phyloP scores from a whole-genome alignment of 768 basidiomycete genomes.

The Xerocomellus intermedius region DNA sequence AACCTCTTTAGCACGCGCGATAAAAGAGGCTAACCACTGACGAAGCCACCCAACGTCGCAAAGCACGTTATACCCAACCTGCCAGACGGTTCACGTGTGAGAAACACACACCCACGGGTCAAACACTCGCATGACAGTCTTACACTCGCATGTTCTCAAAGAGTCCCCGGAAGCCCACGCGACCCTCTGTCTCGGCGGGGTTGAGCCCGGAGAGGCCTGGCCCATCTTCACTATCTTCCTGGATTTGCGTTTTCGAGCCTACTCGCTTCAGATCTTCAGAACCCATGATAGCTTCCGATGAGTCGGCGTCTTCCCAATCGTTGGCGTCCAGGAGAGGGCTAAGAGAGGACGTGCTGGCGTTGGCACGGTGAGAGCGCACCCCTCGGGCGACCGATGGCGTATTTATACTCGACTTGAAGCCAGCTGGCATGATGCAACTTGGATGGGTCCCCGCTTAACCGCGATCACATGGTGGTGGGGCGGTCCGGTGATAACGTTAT shows the following conservation, averaged over 20 bases:
- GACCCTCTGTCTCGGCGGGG: constrained; percentile 20
- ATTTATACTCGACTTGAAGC: constrained; percentile 16
- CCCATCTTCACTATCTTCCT: background rate
- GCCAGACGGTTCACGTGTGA: background rate
- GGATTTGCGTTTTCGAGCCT: background rate
- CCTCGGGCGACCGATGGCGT: background rate
- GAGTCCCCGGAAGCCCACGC: constrained; percentile 25
- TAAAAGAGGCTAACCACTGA: constrained; percentile 12
- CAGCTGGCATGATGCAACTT: background rate
- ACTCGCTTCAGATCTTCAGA: background rate
- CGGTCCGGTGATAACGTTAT: background rate
- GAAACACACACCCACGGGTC: background rate
- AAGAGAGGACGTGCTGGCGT: constrained; percentile 16
- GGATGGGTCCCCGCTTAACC: no score
- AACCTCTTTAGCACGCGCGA: background rate
- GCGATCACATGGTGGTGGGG: background rate
- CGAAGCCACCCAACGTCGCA: constrained; percentile 33
- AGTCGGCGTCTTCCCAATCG: constrained; percentile 5
- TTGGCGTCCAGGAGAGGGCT: constrained; percentile 2
- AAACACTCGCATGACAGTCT: constrained; percentile 1
- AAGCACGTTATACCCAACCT: constrained; percentile 34
- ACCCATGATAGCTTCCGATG: constrained; percentile 10
- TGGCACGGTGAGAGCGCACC: background rate
- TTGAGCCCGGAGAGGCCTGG: constrained; percentile 4
- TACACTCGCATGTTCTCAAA: constrained; percentile 31